Base-by-base conservation (phyloP, 352 stramenopile species). In the Phytophthora brassicae region DNA sequence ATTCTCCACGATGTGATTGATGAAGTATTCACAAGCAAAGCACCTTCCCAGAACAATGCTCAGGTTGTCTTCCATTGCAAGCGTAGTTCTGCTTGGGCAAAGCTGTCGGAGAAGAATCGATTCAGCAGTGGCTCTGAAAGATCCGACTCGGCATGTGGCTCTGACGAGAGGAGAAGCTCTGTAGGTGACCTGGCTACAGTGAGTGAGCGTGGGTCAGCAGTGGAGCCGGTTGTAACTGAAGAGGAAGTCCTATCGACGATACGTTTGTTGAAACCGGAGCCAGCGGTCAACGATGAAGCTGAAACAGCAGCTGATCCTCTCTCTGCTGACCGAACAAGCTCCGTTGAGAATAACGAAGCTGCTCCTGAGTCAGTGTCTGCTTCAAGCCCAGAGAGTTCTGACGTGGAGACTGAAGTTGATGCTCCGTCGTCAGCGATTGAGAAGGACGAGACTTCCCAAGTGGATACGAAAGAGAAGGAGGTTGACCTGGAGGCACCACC, bases 1-100 rank as follows among this genome's bases (percentile, higher is more conserved):
- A 78, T 93, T 54, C 63, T 93, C 6, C 81, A 93, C 56, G 81
- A 93, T 42, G 79, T 89, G 50, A 79, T 93, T 26, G 81, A 90
- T 26, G 82, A 91, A 57, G 73, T 91, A 6, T 83, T 93, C 17
- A 71, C 74, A 6, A 81, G 58, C 39, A 78, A 88, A 31, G 68
- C 67, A 0, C 81, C 77, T 29, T 86, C 80, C 11, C 60, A 85
- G 49, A 91, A 90, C 64, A 93, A 93, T 43, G 65, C 75, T 9
- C 74, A 86, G 35, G 66, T 93, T 29, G 68, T 89, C 38, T 81
- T 83, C 31, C 70, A 90, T 54, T 93, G 84, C 68, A 89, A 90
- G 65, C 70, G 72, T 23, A 88, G 66, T 57, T 60, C 77, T 29
- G 62, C 79, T 22, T 92, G 80, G 80, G 65, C 78, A 13, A 84